phyloP scores from a whole-genome alignment of 371 early-diverging fungal species.

The Nematocida sp. region DNA sequence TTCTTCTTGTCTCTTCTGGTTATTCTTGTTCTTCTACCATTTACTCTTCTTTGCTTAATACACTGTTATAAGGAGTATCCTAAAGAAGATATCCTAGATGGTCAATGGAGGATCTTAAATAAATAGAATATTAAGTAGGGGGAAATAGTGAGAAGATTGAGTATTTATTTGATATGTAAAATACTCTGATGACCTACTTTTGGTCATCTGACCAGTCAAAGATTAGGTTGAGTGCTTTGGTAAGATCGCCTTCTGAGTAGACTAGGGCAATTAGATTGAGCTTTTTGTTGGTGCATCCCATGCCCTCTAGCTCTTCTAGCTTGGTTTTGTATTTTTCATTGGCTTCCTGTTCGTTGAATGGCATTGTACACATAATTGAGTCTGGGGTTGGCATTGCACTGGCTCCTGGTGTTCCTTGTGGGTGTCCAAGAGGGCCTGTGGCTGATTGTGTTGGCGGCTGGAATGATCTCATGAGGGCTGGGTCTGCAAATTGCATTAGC shows the following conservation, averaged over 20 bases:
- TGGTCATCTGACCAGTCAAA: conserved; percentile 36
- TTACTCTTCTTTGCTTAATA: too few species aligned
- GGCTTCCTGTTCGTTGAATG: conserved; percentile 45
- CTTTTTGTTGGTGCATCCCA: conserved; percentile 73
- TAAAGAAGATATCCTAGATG: too few species aligned
- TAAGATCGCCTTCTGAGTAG: conserved; percentile 71
- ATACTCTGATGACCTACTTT: neutral
- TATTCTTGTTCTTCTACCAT: too few species aligned
- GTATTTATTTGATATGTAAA: neutral
- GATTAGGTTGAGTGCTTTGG: conserved; percentile 48
- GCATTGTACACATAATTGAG: conserved; percentile 13
- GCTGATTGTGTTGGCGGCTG: neutral
- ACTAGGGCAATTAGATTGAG: conserved; percentile 71
- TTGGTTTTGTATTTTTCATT: conserved; percentile 67
- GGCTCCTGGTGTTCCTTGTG: neutral
- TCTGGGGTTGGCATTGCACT: neutral
- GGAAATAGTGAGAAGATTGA: neutral
- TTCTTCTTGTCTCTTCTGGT: too few species aligned
- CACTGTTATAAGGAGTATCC: too few species aligned
- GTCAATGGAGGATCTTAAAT: neutral
- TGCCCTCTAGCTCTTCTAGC: conserved; percentile 70
- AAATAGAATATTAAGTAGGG: neutral
- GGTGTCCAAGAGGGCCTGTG: neutral
- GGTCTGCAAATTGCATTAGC: too few species aligned
- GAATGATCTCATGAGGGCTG: neutral